Base-by-base conservation (phyloP, 441 rosid species). In the Pelargonium citronellum region DNA sequence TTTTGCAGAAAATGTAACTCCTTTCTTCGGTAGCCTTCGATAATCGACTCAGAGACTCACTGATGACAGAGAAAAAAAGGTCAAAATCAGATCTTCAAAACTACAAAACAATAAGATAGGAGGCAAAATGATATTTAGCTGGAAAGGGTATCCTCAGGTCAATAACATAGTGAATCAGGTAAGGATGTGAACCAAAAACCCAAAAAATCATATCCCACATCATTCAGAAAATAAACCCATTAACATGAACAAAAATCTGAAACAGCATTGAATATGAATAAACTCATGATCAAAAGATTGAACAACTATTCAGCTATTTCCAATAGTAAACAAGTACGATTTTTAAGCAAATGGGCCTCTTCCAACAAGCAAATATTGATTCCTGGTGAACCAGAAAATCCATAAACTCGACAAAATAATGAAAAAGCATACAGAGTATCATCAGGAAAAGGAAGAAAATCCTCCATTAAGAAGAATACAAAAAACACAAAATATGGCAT, bases 341-440 rank as follows among this genome's bases (percentile, higher is more conserved):
- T 66, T 67, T 71, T 19, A 34, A 71, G 68, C 81, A 81, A 80
- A 83, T 74, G 80, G 79, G 73, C 62, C 79, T 37, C 75, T 68
- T 65, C 9, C 70, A 58, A 77, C 75, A 63, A 0, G 53, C 5
- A 49, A 72, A 73, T 19, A 68, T 4, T 0, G 16, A 30, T 62
- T 34, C 62, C 65, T 67, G 68, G 24, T 47, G 15, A 70, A 65
- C 39, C 64, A 71, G 19, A 24, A n/a, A 57, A 12, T 7, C 65
- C 10, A 16, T 16, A 69, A 69, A 69, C 39, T 47, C 39, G 9
- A 1, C 43, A 62, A 62, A 24, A 63, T 4, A 63, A 27, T 6
- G 3, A 30, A 63, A 63, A 63, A 12, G 10, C n/a, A 39, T 22
- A 63, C 9, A 16, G 10, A 63, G 34, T 27, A 11, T 62, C 41